Evolutionary conservation across 2,329 filamentous ascomycete species (phyloP).

Genomic region (Chaetoscypha palmicola): DNA sequence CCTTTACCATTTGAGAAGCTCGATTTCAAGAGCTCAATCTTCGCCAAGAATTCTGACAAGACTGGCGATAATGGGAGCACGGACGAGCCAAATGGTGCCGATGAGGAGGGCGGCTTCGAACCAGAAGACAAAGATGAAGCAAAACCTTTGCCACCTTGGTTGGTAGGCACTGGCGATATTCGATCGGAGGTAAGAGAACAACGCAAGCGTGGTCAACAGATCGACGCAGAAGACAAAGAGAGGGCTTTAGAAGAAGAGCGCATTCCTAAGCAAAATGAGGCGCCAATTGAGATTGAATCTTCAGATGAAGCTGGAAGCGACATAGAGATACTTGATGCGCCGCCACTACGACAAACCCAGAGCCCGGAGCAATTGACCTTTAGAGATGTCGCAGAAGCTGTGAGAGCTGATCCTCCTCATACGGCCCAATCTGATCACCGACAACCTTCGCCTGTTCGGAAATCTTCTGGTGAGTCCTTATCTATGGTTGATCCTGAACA

Average conservation of each 20-base stretch:
- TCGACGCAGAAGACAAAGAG: conserved; percentile 57
- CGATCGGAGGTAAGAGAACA: conserved; percentile 55
- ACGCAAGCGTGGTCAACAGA: conserved; percentile 48
- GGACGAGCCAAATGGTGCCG: conserved; percentile 26
- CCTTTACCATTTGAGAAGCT: conserved; percentile 89
- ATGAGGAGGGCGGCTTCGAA: conserved; percentile 34
- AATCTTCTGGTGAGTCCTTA: background rate
- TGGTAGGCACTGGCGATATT: conserved; percentile 58
- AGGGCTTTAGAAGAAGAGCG: conserved; percentile 50
- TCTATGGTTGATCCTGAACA: conserved; percentile 2
- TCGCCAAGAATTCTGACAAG: conserved; percentile 36
- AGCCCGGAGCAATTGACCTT: conserved; percentile 4
- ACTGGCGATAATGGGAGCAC: background rate
- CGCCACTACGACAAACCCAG: conserved; percentile 27
- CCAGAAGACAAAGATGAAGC: conserved; percentile 29
- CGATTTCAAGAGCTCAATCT: conserved; percentile 57
- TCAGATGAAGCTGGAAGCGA: conserved; percentile 47
- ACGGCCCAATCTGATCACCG: conserved; percentile 25
- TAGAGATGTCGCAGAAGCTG: conserved; percentile 28
- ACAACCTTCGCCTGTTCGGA: conserved; percentile 3
- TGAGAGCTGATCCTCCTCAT: conserved; percentile 24
- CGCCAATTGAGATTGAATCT: conserved; percentile 56
- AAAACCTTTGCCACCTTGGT: conserved; percentile 68
- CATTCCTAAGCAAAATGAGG: conserved; percentile 39
- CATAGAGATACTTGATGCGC: conserved; percentile 49